These are phyloP conservation scores for Monsonia emarginata DNA, from an alignment of 441 rosid species.

Conservation along the genomic window DNA sequence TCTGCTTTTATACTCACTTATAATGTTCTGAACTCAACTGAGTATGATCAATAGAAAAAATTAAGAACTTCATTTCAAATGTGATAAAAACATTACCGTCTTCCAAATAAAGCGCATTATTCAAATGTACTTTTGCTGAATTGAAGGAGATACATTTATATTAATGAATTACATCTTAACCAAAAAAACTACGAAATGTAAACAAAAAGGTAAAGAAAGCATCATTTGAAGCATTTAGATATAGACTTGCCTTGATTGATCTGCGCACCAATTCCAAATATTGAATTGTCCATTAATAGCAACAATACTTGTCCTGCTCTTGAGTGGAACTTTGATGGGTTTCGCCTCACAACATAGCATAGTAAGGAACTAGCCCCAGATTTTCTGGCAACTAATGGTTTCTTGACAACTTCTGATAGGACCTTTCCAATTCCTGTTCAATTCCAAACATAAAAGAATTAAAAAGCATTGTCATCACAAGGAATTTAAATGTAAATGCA, in stretches of 20 bases:
- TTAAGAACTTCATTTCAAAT: too few species aligned
- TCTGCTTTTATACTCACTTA: too few species aligned
- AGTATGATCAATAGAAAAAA: too few species aligned
- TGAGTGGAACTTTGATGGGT: constrained; percentile 55
- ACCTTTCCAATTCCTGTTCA: constrained; percentile 53
- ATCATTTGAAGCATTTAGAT: constrained; percentile 8
- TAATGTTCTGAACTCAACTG: too few species aligned
- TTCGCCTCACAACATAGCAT: constrained; percentile 59
- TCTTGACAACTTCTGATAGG: constrained; percentile 54
- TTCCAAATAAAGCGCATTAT: neutral
- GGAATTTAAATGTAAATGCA: neutral
- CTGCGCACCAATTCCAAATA: constrained; percentile 41
- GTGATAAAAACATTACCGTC: too few species aligned
- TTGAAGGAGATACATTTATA: too few species aligned
- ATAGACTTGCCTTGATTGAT: constrained; percentile 47
- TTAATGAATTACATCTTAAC: neutral
- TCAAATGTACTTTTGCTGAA: neutral
- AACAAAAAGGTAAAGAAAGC: neutral
- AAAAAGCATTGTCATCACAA: neutral
- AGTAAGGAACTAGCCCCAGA: constrained; percentile 59
- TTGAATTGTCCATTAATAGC: constrained; percentile 41
- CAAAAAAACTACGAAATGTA: neutral
- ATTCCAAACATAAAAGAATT: constrained; percentile 3
- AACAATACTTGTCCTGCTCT: constrained; percentile 47
- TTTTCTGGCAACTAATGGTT: constrained; percentile 39